Base-by-base conservation (phyloP, 768 basidiomycete genomes). In the Candolleomyces eurysporus region DNA sequence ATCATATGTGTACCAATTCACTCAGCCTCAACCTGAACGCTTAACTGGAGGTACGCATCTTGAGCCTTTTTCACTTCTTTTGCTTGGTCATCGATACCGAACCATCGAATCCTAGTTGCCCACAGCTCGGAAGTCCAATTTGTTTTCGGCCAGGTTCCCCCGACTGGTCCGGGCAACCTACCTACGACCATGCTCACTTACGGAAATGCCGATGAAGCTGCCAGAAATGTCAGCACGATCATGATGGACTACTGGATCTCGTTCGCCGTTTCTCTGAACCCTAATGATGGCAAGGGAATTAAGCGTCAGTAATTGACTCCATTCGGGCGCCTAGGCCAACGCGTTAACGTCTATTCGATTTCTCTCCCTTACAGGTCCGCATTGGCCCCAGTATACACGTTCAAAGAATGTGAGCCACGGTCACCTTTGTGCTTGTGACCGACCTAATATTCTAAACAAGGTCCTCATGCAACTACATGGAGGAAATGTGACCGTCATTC, bases 161-260 rank as follows among this genome's bases (percentile, higher is more conserved):
- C 36, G 36, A 36, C 36, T 36, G 11, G 36, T 11, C 11, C 36
- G 11, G 36, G 6, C 36, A 11, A 7, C 36, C 36, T 36, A 36
- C 36, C 36, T 36, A 11, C 8, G 6, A 8, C 11, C 32, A 36
- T 36, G 36, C 36, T 36, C 11, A 11, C 36, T 36, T 36, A 36
- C 36, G 36, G 36, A 36, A 11, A 36, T 36, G 68, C 74, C 9
- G 69, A 70, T 17, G 60, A 68, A 22, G 61, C 68, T 26, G 63
- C 67, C 9, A 48, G 63, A 45, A 60, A 58, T 2, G 58, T 76
- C 4, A 77, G 76, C 59, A 65, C 59, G 17, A 53, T 70, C n/a
- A 76, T 79, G 72, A 71, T 77, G 30, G 75, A 79, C 60, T 79
- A 78, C 58, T 79, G 76, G 78, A 70, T 79, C 9, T 79, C 78